Evolutionary conservation across 2,329 filamentous ascomycete species (phyloP), one percentile per base, ranked within the genome.

Genomic region (Apiospora arundinis): DNA sequence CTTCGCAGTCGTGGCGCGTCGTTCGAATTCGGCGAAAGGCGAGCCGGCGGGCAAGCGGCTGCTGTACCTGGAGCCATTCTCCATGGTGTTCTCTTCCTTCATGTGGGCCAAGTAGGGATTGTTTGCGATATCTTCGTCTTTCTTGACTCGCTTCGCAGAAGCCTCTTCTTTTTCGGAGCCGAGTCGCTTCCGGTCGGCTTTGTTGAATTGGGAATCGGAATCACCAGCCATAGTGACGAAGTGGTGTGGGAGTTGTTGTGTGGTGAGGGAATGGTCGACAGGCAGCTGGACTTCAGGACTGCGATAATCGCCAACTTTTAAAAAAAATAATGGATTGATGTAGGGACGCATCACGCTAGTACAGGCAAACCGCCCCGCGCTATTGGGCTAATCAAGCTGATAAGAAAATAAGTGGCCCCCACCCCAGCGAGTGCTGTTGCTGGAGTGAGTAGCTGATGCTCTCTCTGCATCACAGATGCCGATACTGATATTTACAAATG

Each of bases 71-170:
- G 83, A 78, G 68, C 79, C 83, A 72, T 81, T 80, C 63, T 82
- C 79, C 45, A 78, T 77, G 73, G 18, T 28, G n/a, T 52, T 49
- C 14, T 88, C 84, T 74, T 92, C 87, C 82, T 95, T 91, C 90
- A 93, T 92, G 83, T 99, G 96, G 71, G 95, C 93, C 74, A 99
- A 90, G 85, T 99, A 98, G 1, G 93, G 94, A 81, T 98, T 98
- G 80, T 88, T 68, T 32, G 65, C 60, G 63, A 70, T 63, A 48
- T 79, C 78, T 45, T 79, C 78, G 18, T 75, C 77, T 68, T 72
- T 72, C 68, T 73, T 75, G 14, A 69, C 42, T 21, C 65, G 70
- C 45, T 60, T 69, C 11, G 25, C 56, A 16, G 69, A 67, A 37
- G 44, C 48, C 21, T 56, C 67, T 37, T 69, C 69, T 12, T 73